Evolutionary conservation across 177 flowering plant species (phyloP).

Genomic region (Vitis hybrid): DNA sequence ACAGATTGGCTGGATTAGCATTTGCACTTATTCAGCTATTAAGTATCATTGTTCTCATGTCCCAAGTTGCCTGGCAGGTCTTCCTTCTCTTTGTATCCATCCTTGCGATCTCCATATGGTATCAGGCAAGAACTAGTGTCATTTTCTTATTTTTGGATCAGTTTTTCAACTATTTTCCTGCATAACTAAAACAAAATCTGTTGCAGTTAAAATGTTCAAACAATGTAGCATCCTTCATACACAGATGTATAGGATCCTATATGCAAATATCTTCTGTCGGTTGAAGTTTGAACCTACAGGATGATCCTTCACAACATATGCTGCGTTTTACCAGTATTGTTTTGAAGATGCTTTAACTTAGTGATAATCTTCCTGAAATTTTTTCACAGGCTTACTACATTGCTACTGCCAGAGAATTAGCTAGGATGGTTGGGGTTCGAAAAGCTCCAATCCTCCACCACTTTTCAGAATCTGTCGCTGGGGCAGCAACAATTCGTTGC

Average conservation of each 20-base stretch:
- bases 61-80: conserved; percentile 73
- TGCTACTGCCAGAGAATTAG: conserved; percentile 78
- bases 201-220: too few species aligned
- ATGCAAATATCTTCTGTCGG: too few species aligned
- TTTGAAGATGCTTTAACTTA: neutral
- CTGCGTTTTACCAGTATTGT: neutral
- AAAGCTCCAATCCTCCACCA: conserved; percentile 84
- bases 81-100: conserved; percentile 55
- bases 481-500: conserved; percentile 70
- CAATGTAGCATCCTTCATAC: too few species aligned
- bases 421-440: conserved; percentile 72
- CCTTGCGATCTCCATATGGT: conserved; percentile 68
- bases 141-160: neutral
- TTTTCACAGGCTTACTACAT: conserved; percentile 74
- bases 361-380: neutral
- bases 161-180: too few species aligned
- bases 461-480: conserved; percentile 69
- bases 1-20: conserved; percentile 80
- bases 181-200: too few species aligned
- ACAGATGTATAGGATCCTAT: too few species aligned
- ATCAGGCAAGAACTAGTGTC: conserved; percentile 48
- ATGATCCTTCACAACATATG: too few species aligned
- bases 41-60: conserved; percentile 72
- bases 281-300: too few species aligned
- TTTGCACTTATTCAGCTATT: conserved; percentile 80